Percentiles rank a stretch among this genome's conserved stretches.
Conservation (phyloP, 2,329 filamentous ascomycete genomes). For the Pseudogymnoascus sp. region DNA sequence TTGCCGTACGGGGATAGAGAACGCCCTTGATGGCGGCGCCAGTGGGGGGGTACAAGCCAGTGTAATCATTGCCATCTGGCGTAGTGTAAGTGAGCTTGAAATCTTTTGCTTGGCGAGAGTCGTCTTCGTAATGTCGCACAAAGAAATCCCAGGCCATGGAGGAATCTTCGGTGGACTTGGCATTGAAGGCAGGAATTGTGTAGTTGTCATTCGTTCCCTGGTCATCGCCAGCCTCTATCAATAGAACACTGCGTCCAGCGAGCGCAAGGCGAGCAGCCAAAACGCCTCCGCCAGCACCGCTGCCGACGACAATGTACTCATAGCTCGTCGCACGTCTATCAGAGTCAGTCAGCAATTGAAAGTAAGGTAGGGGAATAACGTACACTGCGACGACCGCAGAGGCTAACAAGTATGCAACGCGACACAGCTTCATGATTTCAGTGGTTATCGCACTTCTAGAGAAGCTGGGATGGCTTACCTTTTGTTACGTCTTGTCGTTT, state of each 20-base stretch:
- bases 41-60: conserved; percentile 21
- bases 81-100: conserved; percentile 31
- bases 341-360: not conserved
- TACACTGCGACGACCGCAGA: not conserved
- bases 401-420: not conserved
- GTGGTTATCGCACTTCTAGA: not conserved
- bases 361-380: not conserved
- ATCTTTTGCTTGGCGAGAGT: conserved; percentile 13
- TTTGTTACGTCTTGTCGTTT: not conserved
- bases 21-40: conserved; percentile 22
- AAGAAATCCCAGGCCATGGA: conserved; percentile 43
- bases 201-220: conserved; percentile 35
- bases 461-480: not conserved
- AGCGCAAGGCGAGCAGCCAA: conserved; percentile 42
- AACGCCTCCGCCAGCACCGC: conserved; percentile 42
- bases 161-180: conserved; percentile 38
- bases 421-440: not conserved
- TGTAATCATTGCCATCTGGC: conserved; percentile 20
- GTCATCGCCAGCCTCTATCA: conserved; percentile 47
- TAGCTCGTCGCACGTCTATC: conserved; percentile 25
- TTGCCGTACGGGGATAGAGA: conserved; percentile 25
- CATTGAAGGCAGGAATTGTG: conserved; percentile 40
- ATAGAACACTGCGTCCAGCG: conserved; percentile 43
- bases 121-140: conserved; percentile 18
- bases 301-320: conserved; percentile 48